Evolutionary conservation across 2,329 filamentous ascomycete genomes (phyloP), one percentile per base, ranked within the genome.

Genomic region (Pseudogymnoascus sp.): DNA sequence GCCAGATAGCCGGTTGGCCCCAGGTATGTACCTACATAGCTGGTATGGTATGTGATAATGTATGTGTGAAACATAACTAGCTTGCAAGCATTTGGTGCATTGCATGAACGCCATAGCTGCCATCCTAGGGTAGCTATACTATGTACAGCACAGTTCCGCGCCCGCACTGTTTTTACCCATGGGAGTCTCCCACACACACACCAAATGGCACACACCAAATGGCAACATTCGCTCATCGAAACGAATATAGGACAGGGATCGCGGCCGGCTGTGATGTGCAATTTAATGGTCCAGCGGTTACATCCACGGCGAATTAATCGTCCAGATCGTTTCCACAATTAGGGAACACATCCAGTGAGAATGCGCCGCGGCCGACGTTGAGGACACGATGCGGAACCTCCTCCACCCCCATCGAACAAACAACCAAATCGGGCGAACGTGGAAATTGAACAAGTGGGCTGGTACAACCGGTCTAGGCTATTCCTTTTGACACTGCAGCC

Each of bases 401-500:
- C 25, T 31, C 28, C 28, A 16, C 25, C 25, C 25, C 25, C 31
- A 25, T 18, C n/a, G 5, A 34, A 31, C 28, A 56, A 18, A 56
- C 4, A 34, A 34, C 46, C 46, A 56, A 34, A 56, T 56, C n/a
- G 25, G 25, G 46, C 28, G 46, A 56, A 5, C 11, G 25, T 56
- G 46, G 46, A 56, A 56, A 56, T 56, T 56, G 46, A 56, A 34
- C 25, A 18, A 18, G 46, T 34, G 46, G 46, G 28, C 28, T 56
- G 1, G 46, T 56, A 31, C 12, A 56, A 34, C 46, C 25, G 46
- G 46, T 56, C 46, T 56, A 56, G 46, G 46, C 46, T 56, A 56
- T 56, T 56, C 46, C 25, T 56, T 56, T n/a, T 56, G 46, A 56
- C 46, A 56, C 28, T 18, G n/a, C 46, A 56, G 46, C n/a, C 46